Evolutionary conservation across 768 basidiomycete genomes (phyloP).

Genomic region (Tylopilus subfusipes): DNA sequence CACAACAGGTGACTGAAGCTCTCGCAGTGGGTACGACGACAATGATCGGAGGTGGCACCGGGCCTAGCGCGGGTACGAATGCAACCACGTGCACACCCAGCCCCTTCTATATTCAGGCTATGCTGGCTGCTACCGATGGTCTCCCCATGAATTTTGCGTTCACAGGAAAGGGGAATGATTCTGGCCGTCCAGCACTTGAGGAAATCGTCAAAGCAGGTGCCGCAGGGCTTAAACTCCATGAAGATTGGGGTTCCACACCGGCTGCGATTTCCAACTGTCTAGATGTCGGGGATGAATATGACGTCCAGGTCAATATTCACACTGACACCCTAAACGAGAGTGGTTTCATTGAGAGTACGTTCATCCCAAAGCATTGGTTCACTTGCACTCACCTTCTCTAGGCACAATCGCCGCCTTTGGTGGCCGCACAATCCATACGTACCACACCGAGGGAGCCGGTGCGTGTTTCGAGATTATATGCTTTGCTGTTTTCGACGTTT

Average conservation of each 20-base stretch:
- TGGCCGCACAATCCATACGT: constrained; percentile 90
- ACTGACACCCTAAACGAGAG: constrained; percentile 97
- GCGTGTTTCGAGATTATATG: neutral
- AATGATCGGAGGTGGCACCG: constrained; percentile 95
- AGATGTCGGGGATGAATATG: constrained; percentile 82
- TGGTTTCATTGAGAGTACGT: constrained; percentile 89
- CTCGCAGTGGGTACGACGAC: constrained; percentile 84
- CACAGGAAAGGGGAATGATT: constrained; percentile 96
- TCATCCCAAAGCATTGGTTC: neutral
- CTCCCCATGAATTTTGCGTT: constrained; percentile 91
- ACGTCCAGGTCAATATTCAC: constrained; percentile 94
- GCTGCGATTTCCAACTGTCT: constrained; percentile 73
- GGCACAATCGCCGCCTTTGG: constrained; percentile 90
- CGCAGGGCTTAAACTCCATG: constrained; percentile 89
- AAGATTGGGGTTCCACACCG: constrained; percentile 96
- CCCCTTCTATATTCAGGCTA: constrained; percentile 82
- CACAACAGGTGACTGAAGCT: constrained; percentile 86
- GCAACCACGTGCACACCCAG: constrained; percentile 93
- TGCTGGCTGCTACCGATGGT: constrained; percentile 89
- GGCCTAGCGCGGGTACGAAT: constrained; percentile 83
- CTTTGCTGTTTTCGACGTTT: neutral
- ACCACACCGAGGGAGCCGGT: constrained; percentile 96
- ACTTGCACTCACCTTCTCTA: constrained; percentile 27
- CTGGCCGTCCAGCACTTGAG: constrained; percentile 65
- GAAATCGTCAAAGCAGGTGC: constrained; percentile 85